Percentiles rank a stretch among this genome's conserved stretches.
Evolutionary conservation across 495 filamentous ascomycete species (phyloP).

Genomic region (Venustampulla echinocandica): DNA sequence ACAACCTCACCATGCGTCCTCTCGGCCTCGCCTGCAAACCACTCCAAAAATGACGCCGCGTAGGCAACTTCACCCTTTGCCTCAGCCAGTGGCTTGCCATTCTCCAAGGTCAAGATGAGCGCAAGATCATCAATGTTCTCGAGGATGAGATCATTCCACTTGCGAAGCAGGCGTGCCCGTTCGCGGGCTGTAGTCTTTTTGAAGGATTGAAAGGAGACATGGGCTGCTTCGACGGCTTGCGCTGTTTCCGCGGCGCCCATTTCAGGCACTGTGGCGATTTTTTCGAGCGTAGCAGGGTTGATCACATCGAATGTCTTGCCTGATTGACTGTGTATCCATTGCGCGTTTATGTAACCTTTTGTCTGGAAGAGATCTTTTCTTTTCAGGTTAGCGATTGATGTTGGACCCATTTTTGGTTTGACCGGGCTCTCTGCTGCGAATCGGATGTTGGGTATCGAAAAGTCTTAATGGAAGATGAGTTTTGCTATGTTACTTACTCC

Average conservation of each 20-base stretch:
- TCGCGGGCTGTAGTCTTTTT: conserved; percentile 65
- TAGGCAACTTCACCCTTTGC: conserved; percentile 65
- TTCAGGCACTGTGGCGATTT: conserved; percentile 67
- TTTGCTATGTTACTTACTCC: no score
- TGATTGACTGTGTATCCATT: conserved; percentile 15
- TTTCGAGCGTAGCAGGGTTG: conserved; percentile 57
- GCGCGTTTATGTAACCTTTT: conserved; percentile 19
- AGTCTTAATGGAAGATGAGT: no score
- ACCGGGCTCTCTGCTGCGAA: no score
- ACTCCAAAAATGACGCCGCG: conserved; percentile 67
- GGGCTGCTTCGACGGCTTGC: conserved; percentile 54
- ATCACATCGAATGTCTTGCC: conserved; percentile 20
- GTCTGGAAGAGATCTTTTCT: conserved; percentile 8
- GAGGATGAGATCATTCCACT: conserved; percentile 79
- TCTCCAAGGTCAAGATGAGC: conserved; percentile 76
- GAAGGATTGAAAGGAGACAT: conserved; percentile 66
- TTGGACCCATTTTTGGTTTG: no score
- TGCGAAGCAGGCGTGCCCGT: conserved; percentile 68
- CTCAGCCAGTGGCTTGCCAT: conserved; percentile 65
- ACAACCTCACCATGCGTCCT: conserved; percentile 56
- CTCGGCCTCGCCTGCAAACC: conserved; percentile 71
- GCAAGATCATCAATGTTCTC: conserved; percentile 85
- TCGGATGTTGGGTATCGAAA: no score
- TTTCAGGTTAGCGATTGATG: background rate
- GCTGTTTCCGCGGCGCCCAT: conserved; percentile 53